phyloP scores from a whole-genome alignment of 2,329 filamentous ascomycete species.

The Lasiodiplodia hormozganensis region DNA sequence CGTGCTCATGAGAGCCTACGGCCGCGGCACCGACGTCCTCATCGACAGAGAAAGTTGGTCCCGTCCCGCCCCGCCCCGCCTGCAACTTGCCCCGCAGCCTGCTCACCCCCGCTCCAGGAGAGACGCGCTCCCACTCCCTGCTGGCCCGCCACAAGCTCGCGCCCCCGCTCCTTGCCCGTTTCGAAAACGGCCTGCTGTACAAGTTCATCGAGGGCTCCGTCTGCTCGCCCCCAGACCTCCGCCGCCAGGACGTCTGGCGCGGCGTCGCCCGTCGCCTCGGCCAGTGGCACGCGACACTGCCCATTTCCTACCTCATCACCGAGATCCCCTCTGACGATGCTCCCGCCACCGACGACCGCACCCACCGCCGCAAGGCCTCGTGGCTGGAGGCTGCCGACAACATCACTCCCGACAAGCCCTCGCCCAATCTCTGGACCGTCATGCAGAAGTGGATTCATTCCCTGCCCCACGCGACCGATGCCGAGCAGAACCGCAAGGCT shows the following conservation, averaged over 20 bases:
- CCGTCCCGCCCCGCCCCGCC: conserved; percentile 16
- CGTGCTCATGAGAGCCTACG: conserved; percentile 89
- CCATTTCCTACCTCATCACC: conserved; percentile 58
- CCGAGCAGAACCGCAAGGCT: conserved; percentile 71
- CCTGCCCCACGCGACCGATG: conserved; percentile 74
- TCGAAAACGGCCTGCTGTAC: conserved; percentile 96
- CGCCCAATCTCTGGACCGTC: conserved; percentile 92
- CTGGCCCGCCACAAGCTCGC: conserved; percentile 84
- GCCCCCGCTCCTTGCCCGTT: conserved; percentile 85
- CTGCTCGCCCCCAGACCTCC: conserved; percentile 80
- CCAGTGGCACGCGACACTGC: conserved; percentile 85
- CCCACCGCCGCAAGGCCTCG: conserved; percentile 44
- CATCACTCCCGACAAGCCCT: conserved; percentile 69
- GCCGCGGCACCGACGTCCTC: conserved; percentile 89
- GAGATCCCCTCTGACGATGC: conserved; percentile 37
- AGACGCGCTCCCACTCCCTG: conserved; percentile 77
- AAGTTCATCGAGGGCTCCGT: conserved; percentile 83
- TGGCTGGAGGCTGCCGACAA: conserved; percentile 43
- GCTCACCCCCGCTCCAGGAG: conserved; percentile 48
- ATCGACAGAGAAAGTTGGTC: conserved; percentile 89
- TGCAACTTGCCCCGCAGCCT: background rate
- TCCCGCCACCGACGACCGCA: conserved; percentile 35
- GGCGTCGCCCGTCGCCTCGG: conserved; percentile 85
- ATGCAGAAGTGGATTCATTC: conserved; percentile 96
- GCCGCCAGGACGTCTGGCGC: conserved; percentile 75